Conservation (phyloP, 208 protist species). For the Kentomonas sorsogonicus region DNA sequence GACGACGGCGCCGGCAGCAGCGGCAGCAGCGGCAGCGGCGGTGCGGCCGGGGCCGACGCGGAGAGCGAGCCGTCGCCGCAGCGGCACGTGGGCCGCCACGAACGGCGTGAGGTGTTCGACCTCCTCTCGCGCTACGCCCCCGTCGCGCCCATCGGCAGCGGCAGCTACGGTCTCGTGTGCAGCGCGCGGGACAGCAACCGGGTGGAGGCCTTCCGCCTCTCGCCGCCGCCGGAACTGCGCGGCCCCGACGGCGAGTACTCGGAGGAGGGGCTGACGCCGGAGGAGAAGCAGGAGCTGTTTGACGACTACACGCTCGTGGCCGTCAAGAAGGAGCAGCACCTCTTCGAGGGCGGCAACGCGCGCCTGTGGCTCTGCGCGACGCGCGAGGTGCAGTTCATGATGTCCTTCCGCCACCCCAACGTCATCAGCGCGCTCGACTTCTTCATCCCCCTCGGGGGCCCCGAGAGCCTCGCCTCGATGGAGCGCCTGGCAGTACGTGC, state of each 20-base stretch:
- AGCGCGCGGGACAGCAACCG: conserved; percentile 63
- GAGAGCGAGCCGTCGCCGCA: too few species aligned
- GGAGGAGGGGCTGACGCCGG: conserved; percentile 21
- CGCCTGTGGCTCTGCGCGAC: conserved; percentile 84
- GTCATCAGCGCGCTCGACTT: conserved; percentile 74
- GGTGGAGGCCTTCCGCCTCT: conserved; percentile 41
- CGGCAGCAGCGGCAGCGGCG: not conserved
- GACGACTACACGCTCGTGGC: conserved; percentile 61
- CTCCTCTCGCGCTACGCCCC: conserved; percentile 72
- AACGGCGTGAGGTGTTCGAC: conserved; percentile 84
- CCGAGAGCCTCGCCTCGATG: conserved; percentile 64
- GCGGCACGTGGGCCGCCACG: too few species aligned
- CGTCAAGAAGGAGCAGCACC: conserved; percentile 66
- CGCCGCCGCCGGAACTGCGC: conserved; percentile 16
- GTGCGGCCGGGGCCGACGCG: too few species aligned
- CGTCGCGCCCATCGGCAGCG: conserved; percentile 51
- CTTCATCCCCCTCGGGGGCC: conserved; percentile 77
- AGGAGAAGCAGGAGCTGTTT: conserved; percentile 58
- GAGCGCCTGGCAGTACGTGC: conserved; percentile 48
- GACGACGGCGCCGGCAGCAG: not conserved
- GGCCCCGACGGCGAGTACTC: conserved; percentile 25
- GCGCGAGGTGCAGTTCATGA: conserved; percentile 82
- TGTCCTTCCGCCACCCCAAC: conserved; percentile 75
- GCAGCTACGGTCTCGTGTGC: conserved; percentile 77
- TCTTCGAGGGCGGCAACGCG: conserved; percentile 74